phyloP scores from a whole-genome alignment of 768 basidiomycete species.

The Panaeolus cyanescens region DNA sequence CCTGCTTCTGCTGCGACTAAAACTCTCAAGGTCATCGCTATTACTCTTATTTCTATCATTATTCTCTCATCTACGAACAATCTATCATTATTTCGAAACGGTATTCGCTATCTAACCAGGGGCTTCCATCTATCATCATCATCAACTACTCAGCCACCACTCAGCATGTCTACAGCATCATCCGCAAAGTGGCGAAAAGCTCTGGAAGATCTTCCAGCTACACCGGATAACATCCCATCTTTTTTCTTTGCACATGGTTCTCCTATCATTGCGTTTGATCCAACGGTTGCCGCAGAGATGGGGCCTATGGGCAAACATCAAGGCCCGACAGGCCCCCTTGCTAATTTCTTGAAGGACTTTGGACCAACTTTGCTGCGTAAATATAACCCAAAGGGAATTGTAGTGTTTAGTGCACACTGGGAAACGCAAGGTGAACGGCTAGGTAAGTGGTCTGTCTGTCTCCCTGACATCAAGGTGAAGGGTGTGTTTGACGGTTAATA shows the following conservation, averaged over 20 bases:
- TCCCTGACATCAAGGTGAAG: not conserved
- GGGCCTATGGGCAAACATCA: constrained; percentile 27
- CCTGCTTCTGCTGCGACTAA: not conserved
- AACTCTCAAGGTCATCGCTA: constrained; percentile 4
- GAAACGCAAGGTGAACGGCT: constrained; percentile 62
- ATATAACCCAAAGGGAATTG: constrained; percentile 77
- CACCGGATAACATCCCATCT: constrained; percentile 63
- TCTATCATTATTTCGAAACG: constrained; percentile 11
- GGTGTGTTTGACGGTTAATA: not conserved
- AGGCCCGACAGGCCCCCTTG: constrained; percentile 57
- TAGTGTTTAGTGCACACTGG: constrained; percentile 86
- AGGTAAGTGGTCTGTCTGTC: constrained; percentile 37
- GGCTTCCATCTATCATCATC: not conserved
- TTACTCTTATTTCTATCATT: constrained; percentile 14
- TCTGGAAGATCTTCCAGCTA: constrained; percentile 55
- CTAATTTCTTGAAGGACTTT: constrained; percentile 62
- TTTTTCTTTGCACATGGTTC: constrained; percentile 81
- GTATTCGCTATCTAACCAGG: constrained; percentile 5
- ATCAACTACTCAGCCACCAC: constrained; percentile 2
- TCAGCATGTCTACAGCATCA: constrained; percentile 16
- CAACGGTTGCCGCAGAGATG: constrained; percentile 14
- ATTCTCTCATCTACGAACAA: constrained; percentile 15
- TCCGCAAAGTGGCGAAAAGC: constrained; percentile 48
- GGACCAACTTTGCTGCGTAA: constrained; percentile 65
- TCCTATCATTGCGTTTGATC: constrained; percentile 48